phyloP scores from a whole-genome alignment of 768 basidiomycete species.

The Mycena vulgaris region DNA sequence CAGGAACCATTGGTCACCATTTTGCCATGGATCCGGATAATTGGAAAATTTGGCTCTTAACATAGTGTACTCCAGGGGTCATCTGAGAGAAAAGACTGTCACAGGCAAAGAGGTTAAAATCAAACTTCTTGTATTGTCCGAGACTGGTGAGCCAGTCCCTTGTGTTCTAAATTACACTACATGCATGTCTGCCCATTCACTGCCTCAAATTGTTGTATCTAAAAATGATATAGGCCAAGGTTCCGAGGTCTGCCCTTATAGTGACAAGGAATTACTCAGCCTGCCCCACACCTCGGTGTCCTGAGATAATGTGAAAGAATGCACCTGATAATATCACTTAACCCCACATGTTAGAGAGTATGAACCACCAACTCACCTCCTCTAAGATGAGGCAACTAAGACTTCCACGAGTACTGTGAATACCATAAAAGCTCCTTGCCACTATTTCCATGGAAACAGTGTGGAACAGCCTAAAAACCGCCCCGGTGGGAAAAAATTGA shows the following conservation, averaged over 20 bases:
- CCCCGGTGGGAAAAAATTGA: too few species aligned
- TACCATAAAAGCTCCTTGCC: too few species aligned
- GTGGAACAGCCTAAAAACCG: too few species aligned
- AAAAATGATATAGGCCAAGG: not conserved
- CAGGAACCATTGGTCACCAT: conserved; percentile 3
- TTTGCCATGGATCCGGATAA: not conserved
- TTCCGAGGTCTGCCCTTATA: not conserved
- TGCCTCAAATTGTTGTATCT: not conserved
- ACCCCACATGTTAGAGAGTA: too few species aligned
- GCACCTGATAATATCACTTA: too few species aligned
- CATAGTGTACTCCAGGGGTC: not conserved
- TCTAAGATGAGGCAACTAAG: too few species aligned
- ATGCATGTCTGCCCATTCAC: not conserved
- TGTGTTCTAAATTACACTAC: not conserved
- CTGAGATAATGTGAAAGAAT: conserved; percentile 50
- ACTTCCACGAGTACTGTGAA: too few species aligned
- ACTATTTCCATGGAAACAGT: too few species aligned
- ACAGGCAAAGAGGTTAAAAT: not conserved
- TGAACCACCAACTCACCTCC: too few species aligned
- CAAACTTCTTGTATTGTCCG: not conserved
- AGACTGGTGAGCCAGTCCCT: not conserved
- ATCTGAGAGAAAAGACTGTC: not conserved
- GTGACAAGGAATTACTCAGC: not conserved
- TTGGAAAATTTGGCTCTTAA: not conserved
- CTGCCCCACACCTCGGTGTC: conserved; percentile 29